Conservation (phyloP, 805 yeast species). For the Candida stauntonica region DNA sequence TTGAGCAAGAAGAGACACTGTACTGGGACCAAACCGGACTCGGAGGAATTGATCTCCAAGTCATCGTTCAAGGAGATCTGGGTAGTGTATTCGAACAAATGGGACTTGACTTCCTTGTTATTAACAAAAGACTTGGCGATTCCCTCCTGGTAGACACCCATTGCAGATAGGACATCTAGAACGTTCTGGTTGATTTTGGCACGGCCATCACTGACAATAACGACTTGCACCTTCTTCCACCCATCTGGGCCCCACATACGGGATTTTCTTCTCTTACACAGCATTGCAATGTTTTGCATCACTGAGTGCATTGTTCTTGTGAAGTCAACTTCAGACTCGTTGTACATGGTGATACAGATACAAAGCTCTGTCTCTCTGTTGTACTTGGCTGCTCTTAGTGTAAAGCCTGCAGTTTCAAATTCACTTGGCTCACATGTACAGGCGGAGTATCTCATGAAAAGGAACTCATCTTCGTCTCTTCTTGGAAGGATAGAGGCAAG, state of each 20-base stretch:
- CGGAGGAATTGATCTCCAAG: slow-evolving; percentile 84
- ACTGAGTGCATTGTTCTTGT: slow-evolving; percentile 94
- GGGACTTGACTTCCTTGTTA: slow-evolving; percentile 87
- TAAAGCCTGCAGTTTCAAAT: slow-evolving; percentile 74
- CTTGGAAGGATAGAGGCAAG: slow-evolving; percentile 79
- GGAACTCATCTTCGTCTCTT: slow-evolving; percentile 87
- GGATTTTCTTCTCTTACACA: slow-evolving; percentile 76
- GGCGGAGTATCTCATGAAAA: slow-evolving; percentile 96
- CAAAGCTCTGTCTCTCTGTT: slow-evolving; percentile 91
- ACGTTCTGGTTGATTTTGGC: slow-evolving; percentile 81
- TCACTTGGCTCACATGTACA: slow-evolving; percentile 92
- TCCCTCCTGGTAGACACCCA: slow-evolving; percentile 97
- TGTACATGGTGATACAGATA: slow-evolving; percentile 94
- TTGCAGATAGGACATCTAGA: slow-evolving; percentile 82
- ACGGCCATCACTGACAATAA: slow-evolving; percentile 93
- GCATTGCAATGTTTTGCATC: slow-evolving; percentile 85
- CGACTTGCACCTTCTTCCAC: slow-evolving; percentile 94
- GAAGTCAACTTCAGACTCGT: slow-evolving; percentile 85
- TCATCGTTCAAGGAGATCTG: slow-evolving; percentile 90
- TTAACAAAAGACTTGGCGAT: slow-evolving; percentile 94
- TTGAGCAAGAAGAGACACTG: slow-evolving; percentile 90
- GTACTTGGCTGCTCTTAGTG: slow-evolving; percentile 77
- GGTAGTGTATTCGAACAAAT: slow-evolving; percentile 92
- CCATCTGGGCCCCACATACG: slow-evolving; percentile 94
- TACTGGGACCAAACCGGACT: slow-evolving; percentile 88